Evolutionary conservation across 2,329 filamentous ascomycete species (phyloP).

Genomic region (Pseudocercospora vitis): DNA sequence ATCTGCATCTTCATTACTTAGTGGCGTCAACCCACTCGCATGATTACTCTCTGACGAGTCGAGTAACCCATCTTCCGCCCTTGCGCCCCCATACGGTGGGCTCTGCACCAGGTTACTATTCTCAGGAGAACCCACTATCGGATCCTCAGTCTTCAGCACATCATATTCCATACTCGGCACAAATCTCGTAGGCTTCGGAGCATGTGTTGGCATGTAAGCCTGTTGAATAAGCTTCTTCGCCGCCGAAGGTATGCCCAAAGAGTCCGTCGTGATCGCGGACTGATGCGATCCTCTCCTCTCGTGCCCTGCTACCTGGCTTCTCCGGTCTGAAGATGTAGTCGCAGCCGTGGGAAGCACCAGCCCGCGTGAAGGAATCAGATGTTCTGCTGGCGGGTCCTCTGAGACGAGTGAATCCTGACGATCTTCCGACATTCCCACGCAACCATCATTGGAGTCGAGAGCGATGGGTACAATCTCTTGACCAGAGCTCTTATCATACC

Average conservation of each 20-base stretch:
- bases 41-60: too few relatives aligned
- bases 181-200: background rate
- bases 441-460: background rate
- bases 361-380: background rate
- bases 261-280: background rate
- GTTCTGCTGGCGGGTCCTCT: background rate
- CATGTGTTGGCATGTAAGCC: background rate
- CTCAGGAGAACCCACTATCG: too few relatives aligned
- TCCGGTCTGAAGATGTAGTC: background rate
- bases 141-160: too few relatives aligned
- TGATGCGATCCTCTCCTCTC: background rate
- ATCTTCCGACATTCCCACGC: too few relatives aligned
- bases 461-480: background rate
- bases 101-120: too few relatives aligned
- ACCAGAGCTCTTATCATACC: background rate
- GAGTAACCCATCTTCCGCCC: too few relatives aligned
- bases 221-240: background rate
- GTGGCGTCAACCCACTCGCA: too few relatives aligned
- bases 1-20: too few relatives aligned
- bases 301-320: background rate
- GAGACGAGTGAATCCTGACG: slow-evolving; percentile 1
- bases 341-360: background rate
- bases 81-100: too few relatives aligned
- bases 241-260: background rate
- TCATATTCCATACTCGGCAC: too few relatives aligned